These are phyloP conservation scores for Apiospora saccharicola DNA, from an alignment of 2,329 filamentous ascomycete genomes.

Conservation along the genomic window DNA sequence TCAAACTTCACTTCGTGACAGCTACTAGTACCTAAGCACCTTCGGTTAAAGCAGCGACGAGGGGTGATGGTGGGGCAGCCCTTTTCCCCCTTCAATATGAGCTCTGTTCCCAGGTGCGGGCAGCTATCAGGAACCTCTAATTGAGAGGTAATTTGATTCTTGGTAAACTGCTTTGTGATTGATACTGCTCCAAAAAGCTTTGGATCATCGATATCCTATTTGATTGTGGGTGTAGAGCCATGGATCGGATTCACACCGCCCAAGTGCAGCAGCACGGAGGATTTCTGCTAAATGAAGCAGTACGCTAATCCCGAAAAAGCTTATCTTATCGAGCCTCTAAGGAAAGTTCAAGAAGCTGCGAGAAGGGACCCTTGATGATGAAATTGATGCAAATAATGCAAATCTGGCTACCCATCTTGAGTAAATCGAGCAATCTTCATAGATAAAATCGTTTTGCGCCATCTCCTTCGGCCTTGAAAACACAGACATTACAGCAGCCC, in stretches of 20 bases:
- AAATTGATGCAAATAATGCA: constrained; percentile 13
- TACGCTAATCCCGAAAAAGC: neutral
- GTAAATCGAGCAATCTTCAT: neutral
- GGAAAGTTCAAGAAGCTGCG: constrained; percentile 23
- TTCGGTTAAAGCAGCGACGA: constrained; percentile 68
- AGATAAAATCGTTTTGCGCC: neutral
- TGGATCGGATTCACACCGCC: constrained; percentile 9
- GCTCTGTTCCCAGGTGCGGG: constrained; percentile 22
- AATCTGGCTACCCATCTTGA: neutral
- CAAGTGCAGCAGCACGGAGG: neutral
- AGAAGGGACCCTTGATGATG: constrained; percentile 10
- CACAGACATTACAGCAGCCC: neutral
- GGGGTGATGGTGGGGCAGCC: constrained; percentile 66
- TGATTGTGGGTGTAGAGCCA: constrained; percentile 4
- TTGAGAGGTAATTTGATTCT: neutral
- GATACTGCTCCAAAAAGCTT: neutral
- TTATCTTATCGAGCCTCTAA: constrained; percentile 13
- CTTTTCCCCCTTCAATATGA: constrained; percentile 42
- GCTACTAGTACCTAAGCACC: neutral
- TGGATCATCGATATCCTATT: neutral
- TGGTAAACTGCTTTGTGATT: neutral
- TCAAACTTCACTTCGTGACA: neutral
- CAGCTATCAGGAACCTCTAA: constrained; percentile 24
- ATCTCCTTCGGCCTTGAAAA: neutral
- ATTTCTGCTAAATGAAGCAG: neutral